A percentile compares a stretch with the other conserved stretches of the same genome.
phyloP scores from a whole-genome alignment of 129 eudicot genomes.

The Flaveria robusta region DNA sequence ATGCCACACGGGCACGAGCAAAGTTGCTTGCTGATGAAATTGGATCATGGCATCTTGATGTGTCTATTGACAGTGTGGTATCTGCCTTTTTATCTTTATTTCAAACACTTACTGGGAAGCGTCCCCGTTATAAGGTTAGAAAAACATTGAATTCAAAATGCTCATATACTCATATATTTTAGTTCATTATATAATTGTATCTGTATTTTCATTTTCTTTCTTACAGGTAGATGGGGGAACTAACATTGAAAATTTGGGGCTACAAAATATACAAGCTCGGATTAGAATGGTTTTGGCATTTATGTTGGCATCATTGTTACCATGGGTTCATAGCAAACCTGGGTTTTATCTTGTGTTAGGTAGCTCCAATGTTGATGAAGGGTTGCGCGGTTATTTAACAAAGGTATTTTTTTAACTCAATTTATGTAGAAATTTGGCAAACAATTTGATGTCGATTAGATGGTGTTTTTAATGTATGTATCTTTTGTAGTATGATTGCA shows the following conservation, averaged over 20 bases:
- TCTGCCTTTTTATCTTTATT: slow-evolving; percentile 79
- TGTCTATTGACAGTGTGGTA: slow-evolving; percentile 77
- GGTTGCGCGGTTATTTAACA: slow-evolving; percentile 92
- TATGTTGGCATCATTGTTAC: slow-evolving; percentile 92
- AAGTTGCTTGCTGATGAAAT: slow-evolving; percentile 87
- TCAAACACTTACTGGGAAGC: slow-evolving; percentile 83
- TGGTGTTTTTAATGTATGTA: background rate
- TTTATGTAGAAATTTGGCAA: background rate
- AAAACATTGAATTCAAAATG: background rate
- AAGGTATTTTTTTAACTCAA: slow-evolving; percentile 50
- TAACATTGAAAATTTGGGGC: slow-evolving; percentile 84
- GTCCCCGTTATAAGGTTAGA: slow-evolving; percentile 85
- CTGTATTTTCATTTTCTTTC: background rate
- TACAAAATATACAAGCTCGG: slow-evolving; percentile 98
- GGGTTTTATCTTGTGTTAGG: slow-evolving; percentile 97
- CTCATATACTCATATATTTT: background rate
- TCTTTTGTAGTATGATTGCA: slow-evolving; percentile 78
- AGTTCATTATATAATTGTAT: background rate
- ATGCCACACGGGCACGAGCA: slow-evolving; percentile 73
- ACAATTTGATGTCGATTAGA: background rate
- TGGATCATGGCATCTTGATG: slow-evolving; percentile 98
- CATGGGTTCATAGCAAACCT: slow-evolving; percentile 96
- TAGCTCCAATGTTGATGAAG: slow-evolving; percentile 99
- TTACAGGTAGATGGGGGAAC: slow-evolving; percentile 96
- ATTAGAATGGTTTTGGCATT: slow-evolving; percentile 96